phyloP scores from a whole-genome alignment of 2,329 filamentous ascomycete genomes.

The Magnaporthales sp. region DNA sequence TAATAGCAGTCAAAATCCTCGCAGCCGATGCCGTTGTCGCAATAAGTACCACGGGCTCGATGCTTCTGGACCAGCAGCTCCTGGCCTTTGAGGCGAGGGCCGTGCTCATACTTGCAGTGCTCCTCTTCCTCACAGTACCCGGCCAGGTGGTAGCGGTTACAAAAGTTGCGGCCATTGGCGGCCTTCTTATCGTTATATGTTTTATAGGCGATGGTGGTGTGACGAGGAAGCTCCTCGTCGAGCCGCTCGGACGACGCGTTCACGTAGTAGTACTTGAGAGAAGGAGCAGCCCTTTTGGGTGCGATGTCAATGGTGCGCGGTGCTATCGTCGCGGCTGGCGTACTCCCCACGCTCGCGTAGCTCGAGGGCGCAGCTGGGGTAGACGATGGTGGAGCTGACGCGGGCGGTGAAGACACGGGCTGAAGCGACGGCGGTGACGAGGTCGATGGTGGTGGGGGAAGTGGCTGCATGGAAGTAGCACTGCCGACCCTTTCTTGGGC shows the following conservation, averaged over 20 bases:
- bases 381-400: background rate
- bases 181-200: slow-evolving; percentile 9
- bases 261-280: slow-evolving; percentile 17
- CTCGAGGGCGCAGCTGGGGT: background rate
- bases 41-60: slow-evolving; percentile 13
- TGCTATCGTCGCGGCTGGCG: background rate
- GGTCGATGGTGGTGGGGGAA: slow-evolving; percentile 2
- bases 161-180: slow-evolving; percentile 11
- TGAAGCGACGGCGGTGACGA: slow-evolving; percentile 14
- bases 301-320: slow-evolving; percentile 17
- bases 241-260: slow-evolving; percentile 22
- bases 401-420: slow-evolving; percentile 1
- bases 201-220: slow-evolving; percentile 9
- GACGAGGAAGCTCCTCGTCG: slow-evolving; percentile 18
- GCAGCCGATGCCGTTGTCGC: slow-evolving; percentile 11
- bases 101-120: slow-evolving; percentile 15
- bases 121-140: slow-evolving; percentile 11
- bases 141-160: slow-evolving; percentile 14
- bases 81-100: slow-evolving; percentile 9
- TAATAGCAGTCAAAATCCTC: slow-evolving; percentile 11
- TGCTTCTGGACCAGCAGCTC: slow-evolving; percentile 13
- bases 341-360: slow-evolving; percentile 2
- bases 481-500: slow-evolving; percentile 1
- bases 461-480: background rate
- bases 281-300: slow-evolving; percentile 12